Percentiles rank a stretch among this genome's conserved stretches.
phyloP scores from a whole-genome alignment of 257 asterid genomes.

The Scutellaria galericulata region DNA sequence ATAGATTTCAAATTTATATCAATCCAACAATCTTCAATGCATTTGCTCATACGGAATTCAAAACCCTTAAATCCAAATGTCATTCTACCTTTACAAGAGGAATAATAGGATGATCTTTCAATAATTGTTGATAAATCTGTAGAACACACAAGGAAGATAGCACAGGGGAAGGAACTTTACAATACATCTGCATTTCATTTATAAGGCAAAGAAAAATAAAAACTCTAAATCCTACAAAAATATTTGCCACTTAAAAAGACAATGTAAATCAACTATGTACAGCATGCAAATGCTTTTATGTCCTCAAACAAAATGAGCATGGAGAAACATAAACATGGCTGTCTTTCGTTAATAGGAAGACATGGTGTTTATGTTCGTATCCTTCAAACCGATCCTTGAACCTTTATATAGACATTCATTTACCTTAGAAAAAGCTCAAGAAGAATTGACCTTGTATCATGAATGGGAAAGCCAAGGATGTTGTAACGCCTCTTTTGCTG shows the following conservation, averaged over 20 bases:
- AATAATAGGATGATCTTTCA: too few relatives aligned
- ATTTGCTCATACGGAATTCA: too few relatives aligned
- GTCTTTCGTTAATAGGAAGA: slow-evolving; percentile 8
- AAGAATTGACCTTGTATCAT: slow-evolving; percentile 45
- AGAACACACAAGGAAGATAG: too few relatives aligned
- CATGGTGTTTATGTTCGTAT: background rate
- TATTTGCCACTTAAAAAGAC: slow-evolving; percentile 23
- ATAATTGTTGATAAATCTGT: too few relatives aligned
- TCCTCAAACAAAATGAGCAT: slow-evolving; percentile 19
- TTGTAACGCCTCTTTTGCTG: slow-evolving; percentile 75
- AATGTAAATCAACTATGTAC: slow-evolving; percentile 39
- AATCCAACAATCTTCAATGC: too few relatives aligned
- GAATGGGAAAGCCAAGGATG: slow-evolving; percentile 85
- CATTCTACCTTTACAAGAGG: background rate
- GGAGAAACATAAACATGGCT: slow-evolving; percentile 1
- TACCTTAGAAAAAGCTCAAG: slow-evolving; percentile 14
- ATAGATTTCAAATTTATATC: too few relatives aligned
- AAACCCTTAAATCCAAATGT: too few relatives aligned
- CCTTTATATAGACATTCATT: background rate
- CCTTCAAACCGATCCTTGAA: slow-evolving; percentile 7
- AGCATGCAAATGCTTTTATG: background rate
- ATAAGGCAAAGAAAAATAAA: background rate
- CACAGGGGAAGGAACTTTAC: background rate
- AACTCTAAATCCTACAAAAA: slow-evolving; percentile 20
- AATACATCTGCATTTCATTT: slow-evolving; percentile 11